A percentile compares a stretch with the other conserved stretches of the same genome.
Conservation (phyloP, 371 early-diverging fungal genomes). For the Fennellomyces sp. region DNA sequence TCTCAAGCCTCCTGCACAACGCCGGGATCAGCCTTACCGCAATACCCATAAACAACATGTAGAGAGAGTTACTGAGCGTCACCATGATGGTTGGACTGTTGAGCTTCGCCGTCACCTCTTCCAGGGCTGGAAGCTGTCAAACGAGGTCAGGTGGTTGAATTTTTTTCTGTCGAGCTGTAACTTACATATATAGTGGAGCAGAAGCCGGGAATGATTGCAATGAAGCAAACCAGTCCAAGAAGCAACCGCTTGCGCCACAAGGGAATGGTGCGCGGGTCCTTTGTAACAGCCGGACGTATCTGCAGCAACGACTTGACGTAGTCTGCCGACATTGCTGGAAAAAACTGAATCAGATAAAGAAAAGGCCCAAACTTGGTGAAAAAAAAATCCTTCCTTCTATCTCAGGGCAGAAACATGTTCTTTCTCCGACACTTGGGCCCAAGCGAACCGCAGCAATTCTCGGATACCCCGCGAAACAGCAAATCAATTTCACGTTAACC, state of each 20-base stretch:
- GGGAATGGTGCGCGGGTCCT: slow-evolving; percentile 40
- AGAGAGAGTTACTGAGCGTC: slow-evolving; percentile 62
- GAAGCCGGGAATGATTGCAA: slow-evolving; percentile 52
- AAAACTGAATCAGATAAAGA: background rate
- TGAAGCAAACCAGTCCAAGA: slow-evolving; percentile 42
- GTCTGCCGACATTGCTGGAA: background rate
- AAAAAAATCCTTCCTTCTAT: background rate
- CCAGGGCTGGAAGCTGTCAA: slow-evolving; percentile 54
- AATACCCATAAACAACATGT: slow-evolving; percentile 67
- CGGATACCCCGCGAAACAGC: no score
- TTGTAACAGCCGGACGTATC: slow-evolving; percentile 7
- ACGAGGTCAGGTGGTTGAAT: background rate
- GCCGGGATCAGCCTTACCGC: slow-evolving; percentile 29
- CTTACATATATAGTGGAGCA: slow-evolving; percentile 53
- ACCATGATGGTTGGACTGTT: slow-evolving; percentile 50
- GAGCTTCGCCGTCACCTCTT: slow-evolving; percentile 33
- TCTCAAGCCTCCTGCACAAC: background rate
- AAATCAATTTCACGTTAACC: no score
- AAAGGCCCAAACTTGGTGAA: no score
- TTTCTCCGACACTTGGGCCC: no score
- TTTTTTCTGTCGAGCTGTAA: background rate
- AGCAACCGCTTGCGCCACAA: slow-evolving; percentile 40
- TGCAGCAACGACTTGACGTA: slow-evolving; percentile 13
- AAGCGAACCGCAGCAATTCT: no score
- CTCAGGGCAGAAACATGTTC: no score